These are phyloP conservation scores for Penicillium rolfsii DNA, from an alignment of 2,329 filamentous ascomycete genomes.

Conservation along the genomic window DNA sequence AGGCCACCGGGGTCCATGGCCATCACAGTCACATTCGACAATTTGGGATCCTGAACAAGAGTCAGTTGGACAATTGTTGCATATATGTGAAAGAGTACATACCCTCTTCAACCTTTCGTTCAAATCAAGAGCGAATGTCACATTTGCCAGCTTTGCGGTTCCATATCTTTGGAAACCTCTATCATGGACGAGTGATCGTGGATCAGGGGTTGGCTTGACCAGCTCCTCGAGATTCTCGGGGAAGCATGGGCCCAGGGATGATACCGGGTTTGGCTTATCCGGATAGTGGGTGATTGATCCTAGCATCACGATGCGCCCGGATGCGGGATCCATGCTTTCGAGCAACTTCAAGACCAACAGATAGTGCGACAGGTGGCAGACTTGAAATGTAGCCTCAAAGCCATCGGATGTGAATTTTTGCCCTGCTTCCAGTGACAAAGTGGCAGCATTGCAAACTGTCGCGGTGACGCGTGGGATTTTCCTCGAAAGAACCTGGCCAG, in stretches of 20 bases:
- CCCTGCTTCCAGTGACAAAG: constrained; percentile 41
- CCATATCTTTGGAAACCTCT: constrained; percentile 51
- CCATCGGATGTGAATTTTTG: constrained; percentile 42
- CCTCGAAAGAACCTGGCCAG: constrained; percentile 32
- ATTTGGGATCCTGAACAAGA: constrained; percentile 27
- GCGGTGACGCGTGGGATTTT: constrained; percentile 38
- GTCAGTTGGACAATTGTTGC: neutral
- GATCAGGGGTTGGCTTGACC: constrained; percentile 40
- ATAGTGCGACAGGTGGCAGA: constrained; percentile 46
- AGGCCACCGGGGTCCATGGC: constrained; percentile 42
- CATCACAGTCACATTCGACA: constrained; percentile 34
- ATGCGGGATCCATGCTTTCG: constrained; percentile 23
- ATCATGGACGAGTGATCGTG: constrained; percentile 38
- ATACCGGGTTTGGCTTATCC: constrained; percentile 43
- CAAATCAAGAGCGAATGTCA: constrained; percentile 49
- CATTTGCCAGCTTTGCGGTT: constrained; percentile 47
- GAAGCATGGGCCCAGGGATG: constrained; percentile 42
- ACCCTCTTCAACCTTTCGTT: constrained; percentile 40
- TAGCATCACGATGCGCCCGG: constrained; percentile 37
- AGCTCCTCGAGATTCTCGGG: constrained; percentile 44
- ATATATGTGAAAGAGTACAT: constrained; percentile 6
- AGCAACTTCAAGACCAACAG: constrained; percentile 45
- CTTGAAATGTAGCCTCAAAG: constrained; percentile 47
- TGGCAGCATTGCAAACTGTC: constrained; percentile 50
- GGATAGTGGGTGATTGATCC: constrained; percentile 44